Evolutionary conservation across 2,329 filamentous ascomycete genomes (phyloP), one percentile per base, ranked within the genome.

Genomic region (Emmonsiellopsis sp.): DNA sequence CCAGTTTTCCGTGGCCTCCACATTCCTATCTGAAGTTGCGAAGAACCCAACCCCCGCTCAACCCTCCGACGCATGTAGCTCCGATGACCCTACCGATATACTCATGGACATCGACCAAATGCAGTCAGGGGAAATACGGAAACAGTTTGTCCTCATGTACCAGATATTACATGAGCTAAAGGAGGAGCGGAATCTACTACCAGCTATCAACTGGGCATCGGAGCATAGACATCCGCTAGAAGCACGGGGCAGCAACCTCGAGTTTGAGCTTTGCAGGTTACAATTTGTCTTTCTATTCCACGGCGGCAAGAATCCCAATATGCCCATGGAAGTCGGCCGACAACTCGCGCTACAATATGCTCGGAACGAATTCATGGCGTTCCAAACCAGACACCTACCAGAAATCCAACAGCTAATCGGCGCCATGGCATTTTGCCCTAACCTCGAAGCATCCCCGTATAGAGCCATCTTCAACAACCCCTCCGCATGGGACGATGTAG

Each of bases 271-370:
- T 2, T 89, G 85, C 71, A 87, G 89, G 59, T 77, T 97, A 15
- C 89, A 95, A 61, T 98, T 88, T 62, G 80, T 97, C 35, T 92
- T 88, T 80, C 79, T 96, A 1, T 95, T 94, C 70, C 82, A 86
- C 58, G 84, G 85, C 0, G 79, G 81, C 8, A 55, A 51, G 16
- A 48, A 55, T 15, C 46, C 50, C 9, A 43, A 53, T 26, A 46
- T 51, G 10, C 54, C 57, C 13, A 52, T 61, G 54, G 56, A 57
- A 16, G 55, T 59, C n/a, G 57, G 57, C 9, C 64, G 68, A 54
- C 62, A 67, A 8, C 70, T 74, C 43, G 93, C 93, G 1, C 75
- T 94, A 52, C 72, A 78, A 41, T 97, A 97, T 65, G 92, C 88
- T 0, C 79, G 82, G 46, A 71, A 75, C 13, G 83, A 89, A 60